A percentile compares a stretch with the other conserved stretches of the same genome.
Evolutionary conservation across 768 basidiomycete species (phyloP).

Genomic region (Calocera viscosa): DNA sequence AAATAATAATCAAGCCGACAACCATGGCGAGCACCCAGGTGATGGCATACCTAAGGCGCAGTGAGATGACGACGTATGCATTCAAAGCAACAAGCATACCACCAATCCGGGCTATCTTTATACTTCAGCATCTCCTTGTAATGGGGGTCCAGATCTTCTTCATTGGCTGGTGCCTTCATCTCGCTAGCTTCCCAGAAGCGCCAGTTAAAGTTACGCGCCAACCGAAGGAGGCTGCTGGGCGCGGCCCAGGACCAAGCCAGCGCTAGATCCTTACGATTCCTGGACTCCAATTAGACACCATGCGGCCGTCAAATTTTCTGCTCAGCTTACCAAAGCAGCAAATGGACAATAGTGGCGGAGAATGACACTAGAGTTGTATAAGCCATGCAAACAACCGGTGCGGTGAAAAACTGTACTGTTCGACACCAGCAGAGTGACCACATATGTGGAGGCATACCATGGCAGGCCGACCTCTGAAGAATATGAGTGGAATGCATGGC

Average conservation of each 20-base stretch:
- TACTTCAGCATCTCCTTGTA: slow-evolving; percentile 41
- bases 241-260: slow-evolving; percentile 38
- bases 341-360: slow-evolving; percentile 1
- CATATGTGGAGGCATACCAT: slow-evolving; percentile 40
- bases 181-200: slow-evolving; percentile 34
- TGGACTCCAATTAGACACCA: neutral
- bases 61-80: slow-evolving; percentile 25
- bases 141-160: slow-evolving; percentile 38
- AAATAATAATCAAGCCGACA: slow-evolving; percentile 44
- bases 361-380: neutral
- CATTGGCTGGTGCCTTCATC: slow-evolving; percentile 24
- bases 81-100: slow-evolving; percentile 35
- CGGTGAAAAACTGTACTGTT: slow-evolving; percentile 22
- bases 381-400: neutral
- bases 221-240: slow-evolving; percentile 27
- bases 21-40: slow-evolving; percentile 35
- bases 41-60: slow-evolving; percentile 41
- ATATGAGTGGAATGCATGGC: too few relatives aligned
- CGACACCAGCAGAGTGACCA: slow-evolving; percentile 33
- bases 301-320: neutral
- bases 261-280: slow-evolving; percentile 40
- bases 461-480: slow-evolving; percentile 12
- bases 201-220: slow-evolving; percentile 31
- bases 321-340: neutral
- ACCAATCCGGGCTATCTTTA: neutral